A percentile compares a stretch with the other conserved stretches of the same genome.
These are phyloP conservation scores for Stygiomarasmius scandens DNA, from an alignment of 1,284 basidiomycete genomes.

Conservation along the genomic window DNA sequence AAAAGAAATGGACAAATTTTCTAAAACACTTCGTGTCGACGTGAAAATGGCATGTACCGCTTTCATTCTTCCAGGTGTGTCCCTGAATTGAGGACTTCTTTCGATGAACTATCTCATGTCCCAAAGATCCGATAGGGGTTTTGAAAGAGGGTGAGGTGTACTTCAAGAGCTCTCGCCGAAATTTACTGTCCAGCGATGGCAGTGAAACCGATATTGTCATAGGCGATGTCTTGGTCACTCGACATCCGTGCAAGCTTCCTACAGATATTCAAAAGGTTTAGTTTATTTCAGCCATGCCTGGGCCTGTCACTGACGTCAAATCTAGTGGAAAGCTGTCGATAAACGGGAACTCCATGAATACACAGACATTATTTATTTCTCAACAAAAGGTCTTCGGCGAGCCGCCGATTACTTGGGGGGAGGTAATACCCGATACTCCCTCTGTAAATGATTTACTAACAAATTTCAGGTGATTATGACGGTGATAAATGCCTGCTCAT, in stretches of 20 bases:
- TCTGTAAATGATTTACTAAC: not conserved
- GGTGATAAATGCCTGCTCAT: constrained; percentile 50
- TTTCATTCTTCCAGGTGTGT: constrained; percentile 52
- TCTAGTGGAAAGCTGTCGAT: constrained; percentile 51
- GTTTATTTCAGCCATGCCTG: not conserved
- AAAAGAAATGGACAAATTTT: constrained; percentile 35
- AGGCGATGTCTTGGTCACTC: constrained; percentile 49
- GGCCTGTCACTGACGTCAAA: not conserved
- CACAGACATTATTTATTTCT: constrained; percentile 51
- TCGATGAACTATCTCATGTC: not conserved
- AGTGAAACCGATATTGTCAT: constrained; percentile 42
- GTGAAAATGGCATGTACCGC: constrained; percentile 50
- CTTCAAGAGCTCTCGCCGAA: constrained; percentile 42
- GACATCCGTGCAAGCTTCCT: constrained; percentile 58
- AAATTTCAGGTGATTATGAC: constrained; percentile 49
- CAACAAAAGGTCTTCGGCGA: constrained; percentile 47
- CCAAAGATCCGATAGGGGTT: constrained; percentile 43
- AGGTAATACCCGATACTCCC: constrained; percentile 31
- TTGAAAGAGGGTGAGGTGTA: constrained; percentile 49
- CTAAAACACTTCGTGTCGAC: constrained; percentile 42
- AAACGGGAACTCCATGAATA: constrained; percentile 42
- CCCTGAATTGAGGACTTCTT: not conserved
- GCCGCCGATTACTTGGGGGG: constrained; percentile 52
- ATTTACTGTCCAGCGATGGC: constrained; percentile 40
- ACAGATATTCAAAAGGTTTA: constrained; percentile 55